Evolutionary conservation across 2,329 filamentous ascomycete species (phyloP).

Genomic region (Lachnellula subtilissima): DNA sequence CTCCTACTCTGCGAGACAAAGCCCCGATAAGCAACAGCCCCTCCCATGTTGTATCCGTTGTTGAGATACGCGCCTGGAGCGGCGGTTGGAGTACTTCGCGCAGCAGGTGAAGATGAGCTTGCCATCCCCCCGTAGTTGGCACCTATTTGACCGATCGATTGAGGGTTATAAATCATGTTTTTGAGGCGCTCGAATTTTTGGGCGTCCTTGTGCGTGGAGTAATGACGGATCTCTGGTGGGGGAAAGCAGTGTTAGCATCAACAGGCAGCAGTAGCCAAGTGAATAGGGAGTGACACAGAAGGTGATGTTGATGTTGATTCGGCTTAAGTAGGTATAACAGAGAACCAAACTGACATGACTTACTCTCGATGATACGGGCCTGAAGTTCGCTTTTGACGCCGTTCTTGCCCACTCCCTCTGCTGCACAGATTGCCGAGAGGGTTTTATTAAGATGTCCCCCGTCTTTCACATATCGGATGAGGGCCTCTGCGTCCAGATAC

Average conservation of each 20-base stretch:
- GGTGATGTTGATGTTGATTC: background rate
- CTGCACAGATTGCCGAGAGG: slow-evolving; percentile 52
- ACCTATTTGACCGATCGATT: slow-evolving; percentile 1
- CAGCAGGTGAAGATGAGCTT: slow-evolving; percentile 16
- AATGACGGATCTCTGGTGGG: slow-evolving; percentile 18
- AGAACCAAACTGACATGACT: slow-evolving; percentile 35
- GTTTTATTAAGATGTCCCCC: slow-evolving; percentile 27
- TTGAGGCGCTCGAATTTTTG: slow-evolving; percentile 25
- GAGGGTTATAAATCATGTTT: slow-evolving; percentile 24
- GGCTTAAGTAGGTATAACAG: slow-evolving; percentile 4
- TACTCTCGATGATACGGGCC: slow-evolving; percentile 71
- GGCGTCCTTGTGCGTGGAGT: slow-evolving; percentile 20
- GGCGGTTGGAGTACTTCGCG: slow-evolving; percentile 6
- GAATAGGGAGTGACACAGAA: background rate
- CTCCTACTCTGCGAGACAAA: slow-evolving; percentile 1
- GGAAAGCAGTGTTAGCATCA: slow-evolving; percentile 3
- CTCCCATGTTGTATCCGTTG: slow-evolving; percentile 15
- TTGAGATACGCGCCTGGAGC: slow-evolving; percentile 2
- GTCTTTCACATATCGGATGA: slow-evolving; percentile 24
- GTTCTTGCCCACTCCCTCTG: slow-evolving; percentile 69
- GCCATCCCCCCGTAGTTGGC: slow-evolving; percentile 7
- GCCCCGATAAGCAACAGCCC: slow-evolving; percentile 2
- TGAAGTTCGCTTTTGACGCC: slow-evolving; percentile 85
- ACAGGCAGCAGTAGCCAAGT: background rate
- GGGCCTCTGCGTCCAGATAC: slow-evolving; percentile 28